Base-by-base conservation (phyloP, 106 monocot species). In the Triglochin maritima region DNA sequence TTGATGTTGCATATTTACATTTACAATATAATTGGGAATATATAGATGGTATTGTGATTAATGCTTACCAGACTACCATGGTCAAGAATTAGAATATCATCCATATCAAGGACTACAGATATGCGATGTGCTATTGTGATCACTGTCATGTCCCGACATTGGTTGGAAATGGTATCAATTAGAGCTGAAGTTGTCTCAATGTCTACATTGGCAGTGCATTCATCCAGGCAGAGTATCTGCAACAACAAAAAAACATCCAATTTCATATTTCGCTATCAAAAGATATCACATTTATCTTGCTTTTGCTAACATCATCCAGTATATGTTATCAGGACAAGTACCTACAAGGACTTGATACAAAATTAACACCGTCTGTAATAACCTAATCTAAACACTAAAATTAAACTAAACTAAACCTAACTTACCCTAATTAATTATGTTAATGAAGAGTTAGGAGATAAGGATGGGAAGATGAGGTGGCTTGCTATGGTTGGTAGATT, bases 211-310 rank as follows among this genome's bases (percentile, higher is more conserved):
- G 96, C 96, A 5, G 91, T 88, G 76, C 91, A 98, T 52, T 98
- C 96, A 70, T 98, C 96, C 78, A 98, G 77, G 66, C 88, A 98
- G 52, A 98, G 85, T 73, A 98, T 73, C 96, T 98, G 85, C 67
- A 76, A 9, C 4, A n/a, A 70, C 65, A 65, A 52, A 60, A 44
- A 8, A 10, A 55, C 13, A 43, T 46, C 46, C 4, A 47, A 47
- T 13, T 46, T 63, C 45, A 4, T 8, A 55, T 3, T 45, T 45
- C 6, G 6, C 2, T 63, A 15, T 63, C 4, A 46, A 63, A 8
- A 63, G 7, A 63, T 42, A 13, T 63, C 4, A 60, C 3, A 14
- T 3, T 55, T 55, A 10, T 55, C n/a, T n/a, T n/a, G n/a, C n/a
- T n/a, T n/a, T n/a, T n/a, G n/a, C n/a, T n/a, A n/a, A n/a, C n/a